Percentiles rank a stretch among this genome's conserved stretches.
phyloP scores from a whole-genome alignment of 2,329 filamentous ascomycete genomes.

The Trichoderma guizhouense region DNA sequence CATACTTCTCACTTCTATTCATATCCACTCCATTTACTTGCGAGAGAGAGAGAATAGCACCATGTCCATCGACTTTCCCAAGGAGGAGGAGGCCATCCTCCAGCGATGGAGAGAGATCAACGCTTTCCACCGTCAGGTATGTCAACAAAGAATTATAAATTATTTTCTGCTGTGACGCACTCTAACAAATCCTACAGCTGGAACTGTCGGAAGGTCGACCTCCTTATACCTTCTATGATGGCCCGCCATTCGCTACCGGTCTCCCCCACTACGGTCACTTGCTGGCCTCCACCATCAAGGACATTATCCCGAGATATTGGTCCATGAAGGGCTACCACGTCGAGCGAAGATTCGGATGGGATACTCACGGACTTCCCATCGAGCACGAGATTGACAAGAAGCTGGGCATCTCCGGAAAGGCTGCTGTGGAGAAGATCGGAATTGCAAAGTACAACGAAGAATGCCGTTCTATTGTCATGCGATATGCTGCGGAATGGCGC shows the following conservation, averaged over 20 bases:
- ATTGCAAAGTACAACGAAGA: conserved; percentile 88
- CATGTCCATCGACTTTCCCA: conserved; percentile 90
- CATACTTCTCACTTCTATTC: neutral
- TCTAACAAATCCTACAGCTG: conserved; percentile 38
- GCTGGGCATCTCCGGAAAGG: conserved; percentile 80
- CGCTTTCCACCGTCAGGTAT: conserved; percentile 80
- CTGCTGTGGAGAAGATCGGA: conserved; percentile 81
- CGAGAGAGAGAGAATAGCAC: conserved; percentile 22
- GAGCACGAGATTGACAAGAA: conserved; percentile 99
- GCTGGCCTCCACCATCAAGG: conserved; percentile 91
- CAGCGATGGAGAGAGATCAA: conserved; percentile 86
- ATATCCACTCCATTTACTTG: neutral
- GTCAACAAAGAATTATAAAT: conserved; percentile 17
- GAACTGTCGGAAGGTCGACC: conserved; percentile 79
- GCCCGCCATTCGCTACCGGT: conserved; percentile 74
- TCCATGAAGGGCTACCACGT: conserved; percentile 95
- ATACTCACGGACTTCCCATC: conserved; percentile 88
- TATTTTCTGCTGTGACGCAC: neutral
- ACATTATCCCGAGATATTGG: conserved; percentile 95
- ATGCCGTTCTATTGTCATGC: conserved; percentile 91
- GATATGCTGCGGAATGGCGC: conserved; percentile 83
- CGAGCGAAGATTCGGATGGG: conserved; percentile 91
- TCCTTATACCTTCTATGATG: conserved; percentile 94
- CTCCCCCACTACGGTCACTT: conserved; percentile 68
- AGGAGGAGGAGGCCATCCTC: conserved; percentile 83